Base-by-base conservation (phyloP, 2,329 filamentous ascomycete species). In the Knufia petricola region DNA sequence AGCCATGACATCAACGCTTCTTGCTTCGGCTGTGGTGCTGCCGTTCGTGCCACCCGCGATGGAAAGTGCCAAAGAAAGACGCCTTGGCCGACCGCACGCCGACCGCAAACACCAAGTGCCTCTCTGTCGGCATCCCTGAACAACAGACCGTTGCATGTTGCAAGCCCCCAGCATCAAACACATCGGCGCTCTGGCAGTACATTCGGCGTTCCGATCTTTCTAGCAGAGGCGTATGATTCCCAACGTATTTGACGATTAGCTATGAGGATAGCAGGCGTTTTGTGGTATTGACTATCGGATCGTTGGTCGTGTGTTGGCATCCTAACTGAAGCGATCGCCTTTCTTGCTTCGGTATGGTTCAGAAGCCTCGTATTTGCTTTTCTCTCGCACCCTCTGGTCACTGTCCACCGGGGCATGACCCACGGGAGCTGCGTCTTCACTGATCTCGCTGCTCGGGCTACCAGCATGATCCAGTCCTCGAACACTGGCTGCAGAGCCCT, bases 321-420 rank as follows among this genome's bases (percentile, higher is more conserved):
- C n/a, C 59, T 34, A 85, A 77, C 71, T 74, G 61, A 98, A 94
- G 28, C 92, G 77, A 69, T 96, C 89, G 2, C 92, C 92, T 65
- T 87, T 94, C 52, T 74, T 78, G 67, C 83, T 84, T 59, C 78
- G 72, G 67, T 83, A 96, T 48, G 88, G 84, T 58, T 78, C 74
- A 46, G 72, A 73, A 26, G 85, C 82, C 70, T 96, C 89, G 66
- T 94, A 96, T 69, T 94, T 95, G 65, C 87, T 85, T 74, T 87
- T 94, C 66, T 89, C 85, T 30, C 71, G 60, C 21, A 85, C 72
- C 55, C 76, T 73, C 62, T 87, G 75, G 37, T 72, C 69, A 63
- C 85, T 84, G 36, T 78, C 85, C 55, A 81, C 74, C 1, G 86
- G 84, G 52, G 84, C 85, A 68, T 94, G 88, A 56, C 81, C 74